phyloP scores from a whole-genome alignment of 306 rosid genomes.

The Citrullus mucosospermus region DNA sequence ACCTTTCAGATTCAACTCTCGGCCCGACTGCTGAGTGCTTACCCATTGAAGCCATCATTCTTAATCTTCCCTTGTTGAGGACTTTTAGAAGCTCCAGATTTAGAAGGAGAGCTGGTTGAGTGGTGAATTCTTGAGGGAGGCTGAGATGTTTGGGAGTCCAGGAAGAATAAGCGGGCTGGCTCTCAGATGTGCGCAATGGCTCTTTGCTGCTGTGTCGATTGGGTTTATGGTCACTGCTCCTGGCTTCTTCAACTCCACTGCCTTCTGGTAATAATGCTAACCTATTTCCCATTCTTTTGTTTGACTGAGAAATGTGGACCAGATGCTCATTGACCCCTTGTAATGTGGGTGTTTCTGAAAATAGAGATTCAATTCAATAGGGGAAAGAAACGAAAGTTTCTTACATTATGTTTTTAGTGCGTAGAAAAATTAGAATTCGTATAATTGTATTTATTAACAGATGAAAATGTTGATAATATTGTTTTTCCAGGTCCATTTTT shows the following conservation, averaged over 20 bases:
- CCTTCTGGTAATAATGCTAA: slow-evolving; percentile 22
- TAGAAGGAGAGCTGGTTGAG: not conserved
- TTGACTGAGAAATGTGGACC: not conserved
- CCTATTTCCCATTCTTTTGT: not conserved
- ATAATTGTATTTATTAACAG: no score
- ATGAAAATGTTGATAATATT: not conserved
- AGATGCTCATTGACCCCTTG: not conserved
- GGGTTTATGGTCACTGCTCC: slow-evolving; percentile 31
- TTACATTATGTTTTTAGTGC: not conserved
- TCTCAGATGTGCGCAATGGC: slow-evolving; percentile 29
- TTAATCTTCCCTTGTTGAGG: not conserved
- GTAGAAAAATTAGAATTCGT: not conserved
- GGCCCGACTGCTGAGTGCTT: not conserved
- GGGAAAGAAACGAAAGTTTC: not conserved
- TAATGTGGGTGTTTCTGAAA: not conserved
- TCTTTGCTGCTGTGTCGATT: slow-evolving; percentile 30
- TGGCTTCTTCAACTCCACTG: slow-evolving; percentile 30
- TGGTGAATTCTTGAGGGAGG: no score
- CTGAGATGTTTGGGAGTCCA: slow-evolving; percentile 12
- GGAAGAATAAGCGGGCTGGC: slow-evolving; percentile 26
- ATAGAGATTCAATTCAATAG: not conserved
- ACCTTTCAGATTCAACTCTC: not conserved
- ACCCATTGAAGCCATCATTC: not conserved
- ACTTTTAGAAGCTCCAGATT: not conserved
- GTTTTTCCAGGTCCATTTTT: not conserved